Percentiles rank a stretch among this genome's conserved stretches.
Conservation (phyloP, 805 yeast genomes). For the Myxozyma kluyveri region DNA sequence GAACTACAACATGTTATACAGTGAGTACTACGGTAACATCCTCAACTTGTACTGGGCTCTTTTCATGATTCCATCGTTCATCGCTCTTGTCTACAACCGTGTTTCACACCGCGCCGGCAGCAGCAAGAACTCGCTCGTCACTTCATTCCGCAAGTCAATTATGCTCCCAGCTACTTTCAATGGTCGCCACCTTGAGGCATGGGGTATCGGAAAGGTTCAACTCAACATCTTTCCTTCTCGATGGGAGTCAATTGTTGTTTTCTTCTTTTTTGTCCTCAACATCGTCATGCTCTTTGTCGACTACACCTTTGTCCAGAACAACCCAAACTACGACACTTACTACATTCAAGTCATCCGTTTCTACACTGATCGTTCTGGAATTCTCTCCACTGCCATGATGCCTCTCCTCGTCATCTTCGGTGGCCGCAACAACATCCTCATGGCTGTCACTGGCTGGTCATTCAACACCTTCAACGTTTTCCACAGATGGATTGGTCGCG, state of each 20-base stretch:
- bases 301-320: background rate
- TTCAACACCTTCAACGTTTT: constrained; percentile 57
- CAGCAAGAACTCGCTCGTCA: constrained; percentile 3
- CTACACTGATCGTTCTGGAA: constrained; percentile 32
- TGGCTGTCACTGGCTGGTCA: constrained; percentile 59
- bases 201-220: constrained; percentile 17
- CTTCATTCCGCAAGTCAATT: constrained; percentile 29
- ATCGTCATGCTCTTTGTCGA: constrained; percentile 11
- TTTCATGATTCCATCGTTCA: constrained; percentile 7
- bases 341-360: constrained; percentile 10
- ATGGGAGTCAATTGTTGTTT: constrained; percentile 8
- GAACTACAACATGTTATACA: constrained; percentile 8
- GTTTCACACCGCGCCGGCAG: constrained; percentile 12
- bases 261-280: constrained; percentile 6
- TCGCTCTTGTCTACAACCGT: constrained; percentile 1
- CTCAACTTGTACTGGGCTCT: constrained; percentile 23
- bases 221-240: constrained; percentile 20
- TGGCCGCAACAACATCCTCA: constrained; percentile 68
- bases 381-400: constrained; percentile 34
- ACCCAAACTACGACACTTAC: constrained; percentile 2
- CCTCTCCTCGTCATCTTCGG: constrained; percentile 65
- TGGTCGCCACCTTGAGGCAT: constrained; percentile 32
- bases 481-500: constrained; percentile 56
- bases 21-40: constrained; percentile 20
- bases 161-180: constrained; percentile 36